Evolutionary conservation across 257 asterid species (phyloP).

Genomic region (Solanum sejunctum): DNA sequence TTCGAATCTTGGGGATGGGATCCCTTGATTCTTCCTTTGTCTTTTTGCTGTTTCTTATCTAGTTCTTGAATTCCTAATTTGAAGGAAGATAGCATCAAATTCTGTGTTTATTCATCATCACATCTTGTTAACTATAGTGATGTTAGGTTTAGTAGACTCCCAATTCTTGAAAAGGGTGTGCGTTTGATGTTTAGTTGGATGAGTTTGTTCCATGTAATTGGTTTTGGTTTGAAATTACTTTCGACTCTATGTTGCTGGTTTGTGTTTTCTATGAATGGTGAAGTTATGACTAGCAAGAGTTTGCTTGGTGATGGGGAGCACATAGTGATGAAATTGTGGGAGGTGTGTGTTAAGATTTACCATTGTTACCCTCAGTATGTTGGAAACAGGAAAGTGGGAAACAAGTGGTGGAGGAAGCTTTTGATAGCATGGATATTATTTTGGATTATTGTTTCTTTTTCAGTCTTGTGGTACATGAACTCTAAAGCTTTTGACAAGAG

Average conservation of each 20-base stretch:
- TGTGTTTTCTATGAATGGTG: conserved; percentile 61
- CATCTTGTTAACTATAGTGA: conserved; percentile 1
- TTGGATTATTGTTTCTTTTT: conserved; percentile 25
- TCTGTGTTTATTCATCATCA: neutral
- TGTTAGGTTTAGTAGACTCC: neutral
- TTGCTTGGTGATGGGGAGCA: conserved; percentile 43
- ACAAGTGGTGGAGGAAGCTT: conserved; percentile 52
- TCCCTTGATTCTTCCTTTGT: conserved; percentile 16
- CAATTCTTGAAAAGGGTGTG: neutral
- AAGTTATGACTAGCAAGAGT: conserved; percentile 57
- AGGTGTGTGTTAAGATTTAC: conserved; percentile 37
- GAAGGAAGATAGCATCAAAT: conserved; percentile 35
- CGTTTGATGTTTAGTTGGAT: conserved; percentile 27
- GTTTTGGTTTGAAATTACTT: conserved; percentile 71
- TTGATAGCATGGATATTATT: conserved; percentile 35
- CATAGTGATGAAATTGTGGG: conserved; percentile 55
- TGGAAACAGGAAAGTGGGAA: conserved; percentile 36
- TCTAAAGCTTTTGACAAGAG: conserved; percentile 58
- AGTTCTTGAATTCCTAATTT: conserved; percentile 9
- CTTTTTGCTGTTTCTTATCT: conserved; percentile 11
- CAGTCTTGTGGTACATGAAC: conserved; percentile 41
- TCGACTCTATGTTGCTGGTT: conserved; percentile 63
- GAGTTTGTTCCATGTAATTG: conserved; percentile 70
- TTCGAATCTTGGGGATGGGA: conserved; percentile 23
- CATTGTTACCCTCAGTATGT: conserved; percentile 42